phyloP scores from a whole-genome alignment of 179 eudicot species.

The Gypsophila paniculata region DNA sequence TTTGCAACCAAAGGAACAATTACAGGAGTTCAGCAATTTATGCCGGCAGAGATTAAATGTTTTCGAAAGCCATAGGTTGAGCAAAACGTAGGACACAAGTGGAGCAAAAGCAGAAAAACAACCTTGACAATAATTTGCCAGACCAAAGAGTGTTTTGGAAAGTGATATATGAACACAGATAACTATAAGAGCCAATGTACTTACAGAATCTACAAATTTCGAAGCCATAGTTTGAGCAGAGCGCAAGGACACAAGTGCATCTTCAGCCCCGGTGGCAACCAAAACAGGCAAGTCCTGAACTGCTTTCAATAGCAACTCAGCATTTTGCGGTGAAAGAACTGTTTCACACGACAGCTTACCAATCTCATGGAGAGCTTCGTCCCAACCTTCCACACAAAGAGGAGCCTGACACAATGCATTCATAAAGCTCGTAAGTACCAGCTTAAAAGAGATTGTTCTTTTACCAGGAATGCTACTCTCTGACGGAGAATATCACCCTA shows the following conservation, averaged over 20 bases:
- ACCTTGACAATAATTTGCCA: neutral
- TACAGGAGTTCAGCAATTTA: neutral
- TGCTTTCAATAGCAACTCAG: constrained; percentile 54
- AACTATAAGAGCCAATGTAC: constrained; percentile 19
- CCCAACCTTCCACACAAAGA: constrained; percentile 90
- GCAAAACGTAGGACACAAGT: too few species aligned
- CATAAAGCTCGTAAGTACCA: neutral
- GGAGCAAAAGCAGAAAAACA: neutral
- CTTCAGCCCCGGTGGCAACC: constrained; percentile 85
- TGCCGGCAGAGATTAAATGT: neutral
- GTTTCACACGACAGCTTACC: constrained; percentile 80
- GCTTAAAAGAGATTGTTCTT: neutral
- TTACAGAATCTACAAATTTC: constrained; percentile 75
- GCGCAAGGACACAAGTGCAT: constrained; percentile 62
- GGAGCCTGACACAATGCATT: constrained; percentile 58
- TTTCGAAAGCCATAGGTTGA: too few species aligned
- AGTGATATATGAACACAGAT: neutral
- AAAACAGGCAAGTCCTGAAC: constrained; percentile 69
- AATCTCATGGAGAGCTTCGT: constrained; percentile 87
- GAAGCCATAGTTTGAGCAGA: constrained; percentile 84
- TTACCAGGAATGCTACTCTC: neutral
- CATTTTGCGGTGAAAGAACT: constrained; percentile 58
- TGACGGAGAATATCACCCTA: neutral
- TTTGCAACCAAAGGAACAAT: neutral
- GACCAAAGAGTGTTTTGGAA: neutral